Evolutionary conservation across 768 basidiomycete genomes (phyloP).

Genomic region (Boletus huronensis): DNA sequence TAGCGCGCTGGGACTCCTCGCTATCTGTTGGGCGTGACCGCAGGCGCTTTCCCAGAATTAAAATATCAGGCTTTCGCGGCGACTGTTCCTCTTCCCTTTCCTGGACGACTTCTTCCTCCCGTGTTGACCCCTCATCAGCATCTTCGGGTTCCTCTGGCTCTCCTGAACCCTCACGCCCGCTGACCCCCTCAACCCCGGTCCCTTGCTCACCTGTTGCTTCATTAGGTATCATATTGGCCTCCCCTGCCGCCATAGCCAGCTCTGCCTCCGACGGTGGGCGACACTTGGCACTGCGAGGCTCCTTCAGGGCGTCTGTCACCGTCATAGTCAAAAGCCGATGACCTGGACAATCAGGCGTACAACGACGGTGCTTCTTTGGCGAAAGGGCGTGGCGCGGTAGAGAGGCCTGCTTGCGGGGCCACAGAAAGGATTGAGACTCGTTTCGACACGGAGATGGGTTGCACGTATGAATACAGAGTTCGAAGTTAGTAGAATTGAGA

Average conservation of each 20-base stretch:
- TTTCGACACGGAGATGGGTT: conserved; percentile 23
- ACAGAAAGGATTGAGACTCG: conserved; percentile 25
- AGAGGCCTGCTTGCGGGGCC: conserved; percentile 19
- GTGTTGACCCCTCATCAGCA: conserved; percentile 7
- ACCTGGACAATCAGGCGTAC: conserved; percentile 20
- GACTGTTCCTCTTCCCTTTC: not conserved
- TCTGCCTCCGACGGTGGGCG: conserved; percentile 22
- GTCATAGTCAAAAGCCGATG: conserved; percentile 19
- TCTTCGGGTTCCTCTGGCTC: conserved; percentile 13
- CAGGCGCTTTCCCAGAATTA: conserved; percentile 14
- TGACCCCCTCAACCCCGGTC: not conserved
- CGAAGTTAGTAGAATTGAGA: conserved; percentile 13
- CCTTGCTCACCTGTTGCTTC: not conserved
- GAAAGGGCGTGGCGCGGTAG: conserved; percentile 27
- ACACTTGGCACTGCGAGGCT: conserved; percentile 23
- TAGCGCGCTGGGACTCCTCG: conserved; percentile 12
- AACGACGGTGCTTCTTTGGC: conserved; percentile 18
- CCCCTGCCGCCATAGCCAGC: conserved; percentile 14
- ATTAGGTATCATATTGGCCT: not conserved
- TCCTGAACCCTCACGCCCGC: conserved; percentile 2
- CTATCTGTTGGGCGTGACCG: conserved; percentile 10
- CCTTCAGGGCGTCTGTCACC: conserved; percentile 14
- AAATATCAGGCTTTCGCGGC: not conserved
- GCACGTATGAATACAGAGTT: conserved; percentile 29
- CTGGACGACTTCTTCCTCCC: conserved; percentile 2